Percentiles rank a stretch among this genome's conserved stretches.
phyloP scores from a whole-genome alignment of 441 rosid species.

The Capsella rubella region DNA sequence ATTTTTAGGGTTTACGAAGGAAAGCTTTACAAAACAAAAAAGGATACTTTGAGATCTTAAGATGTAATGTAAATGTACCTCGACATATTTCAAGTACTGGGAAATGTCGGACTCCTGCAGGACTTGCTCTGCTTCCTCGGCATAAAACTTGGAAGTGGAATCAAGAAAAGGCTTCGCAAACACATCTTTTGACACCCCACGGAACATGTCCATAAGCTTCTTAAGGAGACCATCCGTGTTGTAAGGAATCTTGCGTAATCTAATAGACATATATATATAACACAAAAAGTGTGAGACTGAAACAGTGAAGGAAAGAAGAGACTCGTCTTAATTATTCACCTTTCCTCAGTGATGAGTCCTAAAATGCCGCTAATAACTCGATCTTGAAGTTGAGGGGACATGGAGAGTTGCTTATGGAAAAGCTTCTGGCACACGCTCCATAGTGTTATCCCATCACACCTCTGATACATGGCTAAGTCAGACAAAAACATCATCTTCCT shows the following conservation, averaged over 20 bases:
- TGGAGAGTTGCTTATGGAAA: conserved; percentile 8
- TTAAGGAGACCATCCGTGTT: not conserved
- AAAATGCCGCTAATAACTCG: not conserved
- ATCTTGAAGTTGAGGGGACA: not conserved
- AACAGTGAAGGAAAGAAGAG: not conserved
- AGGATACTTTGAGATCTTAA: no score
- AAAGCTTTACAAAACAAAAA: not conserved
- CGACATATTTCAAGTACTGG: not conserved
- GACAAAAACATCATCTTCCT: conserved; percentile 5
- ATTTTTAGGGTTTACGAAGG: not conserved
- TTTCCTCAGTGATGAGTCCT: conserved; percentile 7
- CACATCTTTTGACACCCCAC: not conserved
- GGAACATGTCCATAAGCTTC: not conserved
- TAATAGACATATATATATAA: not conserved
- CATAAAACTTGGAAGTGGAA: not conserved
- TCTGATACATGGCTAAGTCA: not conserved
- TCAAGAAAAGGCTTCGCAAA: not conserved
- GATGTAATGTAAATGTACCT: not conserved
- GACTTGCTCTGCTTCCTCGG: not conserved
- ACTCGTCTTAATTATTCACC: not conserved
- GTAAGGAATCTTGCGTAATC: not conserved
- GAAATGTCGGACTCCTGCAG: not conserved
- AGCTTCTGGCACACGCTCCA: conserved; percentile 1
- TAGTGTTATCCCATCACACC: not conserved
- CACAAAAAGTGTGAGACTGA: not conserved